Conservation (phyloP, 139 green algal species). For the Chlorella sp. region DNA sequence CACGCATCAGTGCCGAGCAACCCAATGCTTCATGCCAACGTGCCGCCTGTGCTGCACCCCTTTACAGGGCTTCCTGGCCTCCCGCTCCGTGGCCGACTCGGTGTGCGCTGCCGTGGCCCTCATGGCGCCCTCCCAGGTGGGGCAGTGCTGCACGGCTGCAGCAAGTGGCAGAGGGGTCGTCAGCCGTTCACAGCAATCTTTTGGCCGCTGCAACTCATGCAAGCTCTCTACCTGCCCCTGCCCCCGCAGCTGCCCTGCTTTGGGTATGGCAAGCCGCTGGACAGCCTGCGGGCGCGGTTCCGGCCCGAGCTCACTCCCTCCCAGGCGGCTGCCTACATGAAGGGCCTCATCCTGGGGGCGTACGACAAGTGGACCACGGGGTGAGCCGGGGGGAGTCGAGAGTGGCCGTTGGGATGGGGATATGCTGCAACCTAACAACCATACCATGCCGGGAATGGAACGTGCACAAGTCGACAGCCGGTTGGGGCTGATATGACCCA, state of each 20-base stretch:
- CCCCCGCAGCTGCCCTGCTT: conserved; percentile 78
- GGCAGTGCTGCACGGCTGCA: background rate
- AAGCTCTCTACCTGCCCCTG: background rate
- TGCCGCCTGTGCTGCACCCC: background rate
- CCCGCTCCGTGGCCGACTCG: conserved; percentile 50
- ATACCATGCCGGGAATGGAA: too few species aligned
- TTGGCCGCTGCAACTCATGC: background rate
- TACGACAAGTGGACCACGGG: conserved; percentile 85
- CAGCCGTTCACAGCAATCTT: too few species aligned
- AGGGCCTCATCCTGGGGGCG: conserved; percentile 73
- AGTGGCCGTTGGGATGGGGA: too few species aligned
- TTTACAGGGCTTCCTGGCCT: conserved; percentile 39
- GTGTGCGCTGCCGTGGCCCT: conserved; percentile 70
- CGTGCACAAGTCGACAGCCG: too few species aligned
- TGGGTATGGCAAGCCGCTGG: conserved; percentile 68
- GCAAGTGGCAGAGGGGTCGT: background rate
- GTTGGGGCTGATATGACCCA: too few species aligned
- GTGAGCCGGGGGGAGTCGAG: too few species aligned
- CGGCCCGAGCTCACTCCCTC: conserved; percentile 76
- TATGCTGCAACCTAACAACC: too few species aligned
- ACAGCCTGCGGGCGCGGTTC: conserved; percentile 73
- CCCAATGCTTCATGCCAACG: too few species aligned
- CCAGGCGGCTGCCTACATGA: conserved; percentile 83
- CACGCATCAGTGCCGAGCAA: too few species aligned
- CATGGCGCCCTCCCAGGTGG: conserved; percentile 60